Conservation (phyloP, 2,329 filamentous ascomycete species). For the Escovopsis sp. region DNA sequence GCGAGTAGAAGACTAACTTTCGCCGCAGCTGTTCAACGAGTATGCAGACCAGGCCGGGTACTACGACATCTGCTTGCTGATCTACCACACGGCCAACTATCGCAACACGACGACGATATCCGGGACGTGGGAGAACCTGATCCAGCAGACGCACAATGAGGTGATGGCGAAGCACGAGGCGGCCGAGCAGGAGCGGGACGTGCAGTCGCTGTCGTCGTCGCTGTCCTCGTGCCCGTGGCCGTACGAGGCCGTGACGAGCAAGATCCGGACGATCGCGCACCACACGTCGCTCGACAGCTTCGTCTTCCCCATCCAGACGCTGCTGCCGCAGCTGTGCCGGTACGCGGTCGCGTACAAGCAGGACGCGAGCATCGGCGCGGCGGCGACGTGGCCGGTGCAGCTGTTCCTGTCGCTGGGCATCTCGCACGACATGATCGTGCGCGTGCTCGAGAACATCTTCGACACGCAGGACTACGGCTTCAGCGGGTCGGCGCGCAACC, state of each 20-base stretch:
- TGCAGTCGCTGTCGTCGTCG: slow-evolving; percentile 30
- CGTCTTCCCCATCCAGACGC: slow-evolving; percentile 46
- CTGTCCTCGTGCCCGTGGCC: too few species aligned
- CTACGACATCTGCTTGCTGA: slow-evolving; percentile 82
- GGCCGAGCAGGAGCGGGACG: slow-evolving; percentile 23
- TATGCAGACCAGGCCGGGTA: slow-evolving; percentile 87
- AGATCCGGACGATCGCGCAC: slow-evolving; percentile 49
- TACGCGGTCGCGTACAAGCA: slow-evolving; percentile 45
- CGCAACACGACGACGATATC: slow-evolving; percentile 73
- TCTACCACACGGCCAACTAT: slow-evolving; percentile 85
- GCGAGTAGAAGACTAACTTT: slow-evolving; percentile 7
- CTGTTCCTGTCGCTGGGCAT: slow-evolving; percentile 41
- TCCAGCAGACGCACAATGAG: slow-evolving; percentile 54
- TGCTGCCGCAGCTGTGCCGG: slow-evolving; percentile 46
- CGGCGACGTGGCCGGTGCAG: slow-evolving; percentile 40
- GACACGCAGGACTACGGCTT: slow-evolving; percentile 45
- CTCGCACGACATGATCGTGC: slow-evolving; percentile 39
- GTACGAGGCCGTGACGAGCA: slow-evolving; percentile 54
- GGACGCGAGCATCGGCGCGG: slow-evolving; percentile 40
- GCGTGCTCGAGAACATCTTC: slow-evolving; percentile 40
- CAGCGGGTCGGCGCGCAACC: slow-evolving; percentile 31
- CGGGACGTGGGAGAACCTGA: slow-evolving; percentile 69
- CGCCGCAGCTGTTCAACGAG: slow-evolving; percentile 64
- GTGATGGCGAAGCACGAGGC: slow-evolving; percentile 27
- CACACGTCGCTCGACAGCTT: slow-evolving; percentile 49